Base-by-base conservation (phyloP, 768 basidiomycete genomes). In the Mrakia frigida region DNA sequence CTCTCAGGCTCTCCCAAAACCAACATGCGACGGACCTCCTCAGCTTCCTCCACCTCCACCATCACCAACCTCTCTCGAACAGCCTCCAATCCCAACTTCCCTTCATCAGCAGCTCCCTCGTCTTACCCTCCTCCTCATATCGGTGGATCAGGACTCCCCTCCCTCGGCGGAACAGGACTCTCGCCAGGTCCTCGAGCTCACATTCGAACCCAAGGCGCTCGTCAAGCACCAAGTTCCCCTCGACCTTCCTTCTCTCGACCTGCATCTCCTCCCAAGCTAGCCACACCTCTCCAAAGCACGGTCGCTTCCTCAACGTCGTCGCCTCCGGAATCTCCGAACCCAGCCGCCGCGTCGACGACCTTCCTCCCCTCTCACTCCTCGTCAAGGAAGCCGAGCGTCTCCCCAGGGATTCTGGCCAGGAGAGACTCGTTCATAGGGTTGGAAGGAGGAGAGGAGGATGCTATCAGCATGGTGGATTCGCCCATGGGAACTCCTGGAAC, bases 171-270 rank as follows among this genome's bases (percentile, higher is more conserved):
- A 50, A 3, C 46, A 16, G 46, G 46, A 50, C 46, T 31, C 23
- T 23, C 31, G 14, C 70, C 50, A 23, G 43, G n/a, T 37, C 52
- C 70, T 59, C 70, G 70, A 53, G 35, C 70, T 13, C 70, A 72
- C 35, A 72, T 72, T 14, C 70, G 70, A 31, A 31, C 70, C 28
- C 70, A 72, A 37, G 70, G 50, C 13, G n/a, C 35, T 43, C 35
- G 67, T 39, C 41, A 18, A 21, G 16, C 23, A 25, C 52, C 70
- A 39, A 25, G 37, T 23, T 39, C 65, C 10, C 65, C 35, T 68
- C 35, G 65, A 9, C 35, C 39, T 23, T 25, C 65, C 39, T 68
- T 39, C 6, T 39, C 35, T 23, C 52, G 50, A n/a, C 70, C 46
- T 6, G 31, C 11, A 1, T 56, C 52, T 0, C 70, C 70, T 23